A percentile compares a stretch with the other conserved stretches of the same genome.
Evolutionary conservation across 1,139 yeast genomes (phyloP).

Genomic region (Pichia sp.): DNA sequence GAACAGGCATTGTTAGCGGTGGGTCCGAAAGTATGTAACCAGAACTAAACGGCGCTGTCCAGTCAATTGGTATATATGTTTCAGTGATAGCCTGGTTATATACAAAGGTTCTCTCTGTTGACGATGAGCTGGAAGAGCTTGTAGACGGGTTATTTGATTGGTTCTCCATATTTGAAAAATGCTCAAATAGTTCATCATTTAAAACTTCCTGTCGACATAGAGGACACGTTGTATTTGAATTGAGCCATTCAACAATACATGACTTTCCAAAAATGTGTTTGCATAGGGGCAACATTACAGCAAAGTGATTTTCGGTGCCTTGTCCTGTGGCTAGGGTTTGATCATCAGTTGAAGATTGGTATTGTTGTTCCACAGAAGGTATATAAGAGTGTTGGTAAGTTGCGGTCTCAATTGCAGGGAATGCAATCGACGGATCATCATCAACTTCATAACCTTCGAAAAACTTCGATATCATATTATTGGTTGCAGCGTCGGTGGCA

Average conservation of each 20-base stretch:
- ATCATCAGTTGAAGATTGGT: not conserved
- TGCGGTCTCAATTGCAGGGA: constrained; percentile 22
- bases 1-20: constrained; percentile 21
- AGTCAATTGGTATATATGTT: constrained; percentile 22
- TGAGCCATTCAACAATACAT: constrained; percentile 26
- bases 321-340: not conserved
- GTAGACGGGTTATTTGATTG: constrained; percentile 9
- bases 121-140: too few species aligned
- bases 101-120: constrained; percentile 2
- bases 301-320: constrained; percentile 14
- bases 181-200: not conserved
- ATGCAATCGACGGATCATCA: constrained; percentile 19
- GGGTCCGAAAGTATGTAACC: constrained; percentile 20
- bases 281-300: constrained; percentile 24
- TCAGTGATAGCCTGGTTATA: constrained; percentile 24
- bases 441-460: too few species aligned
- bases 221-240: constrained; percentile 24
- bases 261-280: constrained; percentile 25
- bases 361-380: constrained; percentile 1
- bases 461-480: too few species aligned
- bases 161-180: constrained; percentile 10
- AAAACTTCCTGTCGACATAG: constrained; percentile 24
- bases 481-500: too few species aligned
- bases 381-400: constrained; percentile 5
- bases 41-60: constrained; percentile 19